These are phyloP conservation scores for Abortiporus biennis DNA, from an alignment of 1,284 basidiomycete species.

Conservation along the genomic window DNA sequence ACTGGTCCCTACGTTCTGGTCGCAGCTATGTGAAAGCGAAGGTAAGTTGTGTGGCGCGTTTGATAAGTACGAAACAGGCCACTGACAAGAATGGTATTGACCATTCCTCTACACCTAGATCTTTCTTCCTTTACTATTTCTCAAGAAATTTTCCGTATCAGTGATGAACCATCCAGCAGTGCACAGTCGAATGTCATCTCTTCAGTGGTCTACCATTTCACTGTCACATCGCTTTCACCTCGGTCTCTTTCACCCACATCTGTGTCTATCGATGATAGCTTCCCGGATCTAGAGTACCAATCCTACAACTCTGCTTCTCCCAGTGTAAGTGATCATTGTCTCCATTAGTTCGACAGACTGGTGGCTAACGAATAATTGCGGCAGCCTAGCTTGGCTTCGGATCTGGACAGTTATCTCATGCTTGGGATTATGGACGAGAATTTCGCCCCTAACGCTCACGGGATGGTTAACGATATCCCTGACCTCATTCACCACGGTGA, in stretches of 20 bases:
- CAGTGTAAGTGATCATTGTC: background rate
- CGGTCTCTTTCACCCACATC: constrained; percentile 4
- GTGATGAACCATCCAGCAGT: background rate
- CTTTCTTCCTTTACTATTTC: constrained; percentile 46
- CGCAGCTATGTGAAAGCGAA: constrained; percentile 40
- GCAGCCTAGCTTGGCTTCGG: background rate
- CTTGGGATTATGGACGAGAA: too few relatives aligned
- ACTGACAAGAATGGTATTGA: constrained; percentile 1
- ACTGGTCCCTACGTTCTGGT: constrained; percentile 58
- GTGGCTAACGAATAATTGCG: background rate
- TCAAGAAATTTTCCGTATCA: constrained; percentile 43
- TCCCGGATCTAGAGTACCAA: too few relatives aligned
- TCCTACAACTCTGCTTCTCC: background rate
- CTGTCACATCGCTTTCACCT: constrained; percentile 1
- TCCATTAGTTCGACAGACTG: background rate
- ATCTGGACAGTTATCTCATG: background rate
- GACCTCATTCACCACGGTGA: constrained; percentile 5
- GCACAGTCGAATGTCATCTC: background rate
- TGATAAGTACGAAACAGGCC: too few relatives aligned
- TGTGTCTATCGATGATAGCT: background rate
- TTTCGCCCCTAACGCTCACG: too few relatives aligned
- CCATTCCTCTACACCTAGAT: constrained; percentile 30
- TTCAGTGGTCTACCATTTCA: constrained; percentile 6
- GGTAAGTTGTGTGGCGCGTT: too few relatives aligned
- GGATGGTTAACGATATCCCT: constrained; percentile 1